Percentiles rank a stretch among this genome's conserved stretches.
phyloP scores from a whole-genome alignment of 2,329 filamentous ascomycete species.

The Emmonsiellopsis sp. region DNA sequence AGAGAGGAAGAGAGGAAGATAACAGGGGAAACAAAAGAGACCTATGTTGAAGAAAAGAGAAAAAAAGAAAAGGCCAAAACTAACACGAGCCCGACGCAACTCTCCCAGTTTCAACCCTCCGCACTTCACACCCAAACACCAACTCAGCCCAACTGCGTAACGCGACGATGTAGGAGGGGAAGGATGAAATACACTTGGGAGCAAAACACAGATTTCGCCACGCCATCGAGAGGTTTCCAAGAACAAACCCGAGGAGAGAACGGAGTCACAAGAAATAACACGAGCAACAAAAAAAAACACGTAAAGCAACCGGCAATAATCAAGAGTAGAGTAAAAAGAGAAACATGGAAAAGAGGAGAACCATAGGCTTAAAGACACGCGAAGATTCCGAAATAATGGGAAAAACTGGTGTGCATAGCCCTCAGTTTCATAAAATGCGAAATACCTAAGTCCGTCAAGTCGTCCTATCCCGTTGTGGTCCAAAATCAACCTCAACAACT shows the following conservation, averaged over 20 bases:
- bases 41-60: constrained; percentile 16
- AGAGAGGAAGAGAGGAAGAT: constrained; percentile 8
- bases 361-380: constrained; percentile 17
- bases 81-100: constrained; percentile 4
- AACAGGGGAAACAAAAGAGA: constrained; percentile 17
- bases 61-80: constrained; percentile 12
- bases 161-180: constrained; percentile 1
- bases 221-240: constrained; percentile 23
- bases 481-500: constrained; percentile 55
- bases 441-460: constrained; percentile 21
- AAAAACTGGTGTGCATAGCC: constrained; percentile 27
- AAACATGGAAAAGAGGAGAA: constrained; percentile 12
- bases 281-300: constrained; percentile 13
- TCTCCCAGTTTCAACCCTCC: not conserved
- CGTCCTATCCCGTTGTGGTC: constrained; percentile 33
- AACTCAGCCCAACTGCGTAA: constrained; percentile 3
- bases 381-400: constrained; percentile 34
- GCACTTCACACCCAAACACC: constrained; percentile 5
- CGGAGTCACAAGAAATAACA: constrained; percentile 9
- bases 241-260: constrained; percentile 13
- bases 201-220: constrained; percentile 16
- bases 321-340: constrained; percentile 19
- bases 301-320: not conserved
- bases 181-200: not conserved
- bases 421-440: constrained; percentile 30